Evolutionary conservation across 176 grass and related monocot species (phyloP).

Genomic region (Avena atlantica): DNA sequence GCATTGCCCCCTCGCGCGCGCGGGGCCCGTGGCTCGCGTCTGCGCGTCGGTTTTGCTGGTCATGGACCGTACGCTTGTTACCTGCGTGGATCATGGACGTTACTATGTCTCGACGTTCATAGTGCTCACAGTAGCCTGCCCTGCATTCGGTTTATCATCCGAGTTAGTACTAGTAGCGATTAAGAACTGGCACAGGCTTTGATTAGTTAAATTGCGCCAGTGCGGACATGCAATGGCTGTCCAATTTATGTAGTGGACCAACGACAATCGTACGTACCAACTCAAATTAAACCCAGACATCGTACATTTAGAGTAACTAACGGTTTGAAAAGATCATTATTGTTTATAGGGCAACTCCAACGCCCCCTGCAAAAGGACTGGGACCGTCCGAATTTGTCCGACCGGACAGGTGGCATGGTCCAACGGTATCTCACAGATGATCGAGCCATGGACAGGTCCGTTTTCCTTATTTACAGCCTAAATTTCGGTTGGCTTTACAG

Average conservation of each 20-base stretch:
- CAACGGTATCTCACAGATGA: too few relatives aligned
- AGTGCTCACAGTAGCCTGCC: background rate
- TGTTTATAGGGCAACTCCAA: too few relatives aligned
- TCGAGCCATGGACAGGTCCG: too few relatives aligned
- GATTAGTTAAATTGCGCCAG: background rate
- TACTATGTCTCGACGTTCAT: background rate
- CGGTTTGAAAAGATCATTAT: too few relatives aligned
- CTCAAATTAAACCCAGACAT: background rate
- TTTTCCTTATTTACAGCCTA: too few relatives aligned
- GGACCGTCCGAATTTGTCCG: too few relatives aligned
- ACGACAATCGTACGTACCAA: background rate
- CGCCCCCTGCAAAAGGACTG: too few relatives aligned
- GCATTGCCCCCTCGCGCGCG: background rate
- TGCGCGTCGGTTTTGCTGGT: background rate
- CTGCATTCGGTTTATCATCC: too few relatives aligned
- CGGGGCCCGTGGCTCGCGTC: background rate
- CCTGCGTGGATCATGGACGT: background rate
- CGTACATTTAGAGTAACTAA: background rate
- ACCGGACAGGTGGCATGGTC: too few relatives aligned
- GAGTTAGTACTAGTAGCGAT: background rate
- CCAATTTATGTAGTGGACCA: background rate
- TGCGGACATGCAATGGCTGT: background rate
- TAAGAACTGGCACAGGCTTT: background rate
- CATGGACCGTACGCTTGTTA: background rate
- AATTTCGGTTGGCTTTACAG: too few relatives aligned